Base-by-base conservation (phyloP, 441 rosid genomes). In the Lepidium campestre region DNA sequence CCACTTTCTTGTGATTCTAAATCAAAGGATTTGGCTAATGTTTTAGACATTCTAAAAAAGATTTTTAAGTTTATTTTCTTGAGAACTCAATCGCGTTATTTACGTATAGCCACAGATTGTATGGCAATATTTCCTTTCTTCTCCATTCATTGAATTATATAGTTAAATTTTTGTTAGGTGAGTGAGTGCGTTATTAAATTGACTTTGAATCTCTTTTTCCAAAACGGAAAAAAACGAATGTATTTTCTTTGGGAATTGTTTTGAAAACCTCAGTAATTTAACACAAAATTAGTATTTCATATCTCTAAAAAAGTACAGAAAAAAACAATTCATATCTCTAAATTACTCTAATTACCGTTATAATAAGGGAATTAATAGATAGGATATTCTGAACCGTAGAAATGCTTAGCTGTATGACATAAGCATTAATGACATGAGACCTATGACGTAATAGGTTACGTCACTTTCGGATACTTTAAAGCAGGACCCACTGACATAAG, bases 1-100 rank as follows among this genome's bases (percentile, higher is more conserved):
- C 55, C 27, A 48, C 49, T 69, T 50, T 63, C 57, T 42, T 69
- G 73, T 25, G 61, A 70, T 69, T 74, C 78, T 37, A 47, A 32
- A 50, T 75, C 64, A 62, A 68, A 62, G 46, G 19, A 23, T 2
- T 5, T 48, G 10, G 8, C 34, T 14, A 52, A 50, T 42, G 19
- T 10, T 50, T 31, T 52, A 12, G 62, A 50, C 76, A 71, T 71
- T 29, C 19, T 63, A 4, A 53, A 14, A 32, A 34, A 31, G 66
- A 27, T 32, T 7, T 11, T 6, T 22, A 22, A 18, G 3, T 54
- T 71, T 11, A 6, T 8, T 46, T 13, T 35, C 32, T 55, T 57
- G 2, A 3, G 12, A 9, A 31, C 15, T 32, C 18, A 2, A 55
- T 20, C 63, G 48, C 64, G 64, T 57, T 67, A 7, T 23, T 52